These are phyloP conservation scores for Phyllosticta citriasiana DNA, from an alignment of 2,329 filamentous ascomycete genomes.

Conservation along the genomic window DNA sequence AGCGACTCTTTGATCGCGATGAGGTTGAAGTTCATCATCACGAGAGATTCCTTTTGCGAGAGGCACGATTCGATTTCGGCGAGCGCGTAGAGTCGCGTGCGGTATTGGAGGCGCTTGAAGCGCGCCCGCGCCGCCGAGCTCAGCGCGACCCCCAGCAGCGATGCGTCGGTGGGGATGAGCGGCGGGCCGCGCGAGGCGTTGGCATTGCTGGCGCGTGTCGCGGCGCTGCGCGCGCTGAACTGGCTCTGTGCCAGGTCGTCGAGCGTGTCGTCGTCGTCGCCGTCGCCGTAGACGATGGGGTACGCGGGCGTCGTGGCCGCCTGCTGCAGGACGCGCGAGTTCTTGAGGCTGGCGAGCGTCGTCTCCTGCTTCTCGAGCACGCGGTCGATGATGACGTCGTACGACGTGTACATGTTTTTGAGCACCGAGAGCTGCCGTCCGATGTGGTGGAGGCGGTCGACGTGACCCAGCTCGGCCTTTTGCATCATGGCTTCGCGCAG, in stretches of 20 bases:
- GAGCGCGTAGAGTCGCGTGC: constrained; percentile 50
- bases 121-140: constrained; percentile 44
- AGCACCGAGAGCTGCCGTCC: constrained; percentile 52
- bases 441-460: constrained; percentile 47
- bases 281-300: constrained; percentile 13
- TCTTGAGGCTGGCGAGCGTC: constrained; percentile 34
- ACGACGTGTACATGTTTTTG: constrained; percentile 51
- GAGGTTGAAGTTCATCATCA: constrained; percentile 67
- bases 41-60: constrained; percentile 60
- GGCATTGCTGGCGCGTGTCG: not conserved
- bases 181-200: not conserved
- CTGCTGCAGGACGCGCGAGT: constrained; percentile 26
- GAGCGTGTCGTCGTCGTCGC: constrained; percentile 21
- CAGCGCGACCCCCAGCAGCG: constrained; percentile 35
- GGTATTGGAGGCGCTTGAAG: constrained; percentile 50
- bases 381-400: constrained; percentile 50
- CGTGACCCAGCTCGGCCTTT: constrained; percentile 34
- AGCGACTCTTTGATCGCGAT: constrained; percentile 66
- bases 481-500: constrained; percentile 48
- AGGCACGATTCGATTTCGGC: constrained; percentile 54
- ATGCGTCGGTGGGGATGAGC: constrained; percentile 26
- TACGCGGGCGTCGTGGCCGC: not conserved
- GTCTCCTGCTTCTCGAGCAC: constrained; percentile 40
- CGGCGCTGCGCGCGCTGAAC: constrained; percentile 15
- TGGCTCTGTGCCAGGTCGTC: not conserved